phyloP scores from a whole-genome alignment of 768 basidiomycete species.

The Auriculariales sp. region DNA sequence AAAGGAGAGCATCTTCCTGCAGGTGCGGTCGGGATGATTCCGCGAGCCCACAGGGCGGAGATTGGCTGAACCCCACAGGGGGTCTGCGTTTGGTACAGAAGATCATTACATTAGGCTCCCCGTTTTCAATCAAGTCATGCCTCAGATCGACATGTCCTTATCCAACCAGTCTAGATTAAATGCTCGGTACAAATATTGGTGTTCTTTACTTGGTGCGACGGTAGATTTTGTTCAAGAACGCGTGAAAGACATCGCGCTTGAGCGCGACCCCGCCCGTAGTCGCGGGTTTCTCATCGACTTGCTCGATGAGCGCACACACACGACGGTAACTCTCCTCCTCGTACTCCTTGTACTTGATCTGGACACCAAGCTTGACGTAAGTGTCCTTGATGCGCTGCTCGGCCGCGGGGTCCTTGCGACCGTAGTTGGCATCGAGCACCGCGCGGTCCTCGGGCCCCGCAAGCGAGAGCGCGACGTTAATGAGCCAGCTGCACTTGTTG shows the following conservation, averaged over 20 bases:
- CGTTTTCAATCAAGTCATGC: too few species aligned
- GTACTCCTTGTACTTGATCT: slow-evolving; percentile 56
- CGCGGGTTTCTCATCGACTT: slow-evolving; percentile 42
- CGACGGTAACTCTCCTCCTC: slow-evolving; percentile 59
- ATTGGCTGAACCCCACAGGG: too few species aligned
- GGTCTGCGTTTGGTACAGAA: too few species aligned
- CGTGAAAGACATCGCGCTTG: slow-evolving; percentile 59
- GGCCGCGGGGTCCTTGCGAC: slow-evolving; percentile 25
- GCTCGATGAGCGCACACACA: slow-evolving; percentile 55
- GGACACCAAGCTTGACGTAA: slow-evolving; percentile 56
- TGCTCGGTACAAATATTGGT: too few species aligned
- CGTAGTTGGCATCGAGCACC: slow-evolving; percentile 54
- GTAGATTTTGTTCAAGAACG: slow-evolving; percentile 81
- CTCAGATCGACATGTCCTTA: too few species aligned
- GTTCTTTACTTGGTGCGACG: slow-evolving; percentile 34
- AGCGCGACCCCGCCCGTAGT: slow-evolving; percentile 23
- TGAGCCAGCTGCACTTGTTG: slow-evolving; percentile 96
- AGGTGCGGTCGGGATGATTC: too few species aligned
- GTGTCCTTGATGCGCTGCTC: slow-evolving; percentile 54
- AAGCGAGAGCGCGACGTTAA: slow-evolving; percentile 70
- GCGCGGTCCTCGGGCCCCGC: slow-evolving; percentile 37
- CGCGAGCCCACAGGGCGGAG: too few species aligned
- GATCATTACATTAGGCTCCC: too few species aligned
- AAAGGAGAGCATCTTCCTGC: too few species aligned
- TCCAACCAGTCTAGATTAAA: too few species aligned